Conservation (phyloP, 2,329 filamentous ascomycete species). For the Simplicillium sp. region DNA sequence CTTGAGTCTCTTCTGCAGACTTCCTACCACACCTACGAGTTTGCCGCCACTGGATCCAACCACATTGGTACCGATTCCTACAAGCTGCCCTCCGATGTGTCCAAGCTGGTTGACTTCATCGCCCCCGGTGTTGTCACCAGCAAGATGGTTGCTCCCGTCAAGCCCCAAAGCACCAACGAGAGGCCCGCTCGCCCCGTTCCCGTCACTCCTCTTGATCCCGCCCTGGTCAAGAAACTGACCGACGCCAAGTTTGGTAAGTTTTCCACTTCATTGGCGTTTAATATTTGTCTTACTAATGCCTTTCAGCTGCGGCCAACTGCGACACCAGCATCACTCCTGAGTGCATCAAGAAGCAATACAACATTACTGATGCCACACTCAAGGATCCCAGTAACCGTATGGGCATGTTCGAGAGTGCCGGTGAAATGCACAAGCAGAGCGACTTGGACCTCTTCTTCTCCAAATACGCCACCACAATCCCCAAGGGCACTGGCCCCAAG, state of each 20-base stretch:
- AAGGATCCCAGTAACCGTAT: conserved; percentile 30
- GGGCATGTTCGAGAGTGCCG: conserved; percentile 41
- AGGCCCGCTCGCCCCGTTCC: conserved; percentile 5
- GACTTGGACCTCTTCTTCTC: conserved; percentile 39
- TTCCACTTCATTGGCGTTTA: not conserved
- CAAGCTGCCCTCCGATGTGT: conserved; percentile 24
- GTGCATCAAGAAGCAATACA: conserved; percentile 40
- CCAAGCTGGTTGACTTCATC: conserved; percentile 27
- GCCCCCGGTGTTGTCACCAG: conserved; percentile 29
- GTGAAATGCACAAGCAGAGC: conserved; percentile 38
- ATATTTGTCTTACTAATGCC: not conserved
- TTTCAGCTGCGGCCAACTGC: conserved; percentile 20
- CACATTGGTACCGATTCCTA: conserved; percentile 30
- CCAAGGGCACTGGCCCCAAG: conserved; percentile 7
- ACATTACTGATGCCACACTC: conserved; percentile 21
- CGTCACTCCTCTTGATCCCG: not conserved
- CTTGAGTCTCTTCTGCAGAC: conserved; percentile 41
- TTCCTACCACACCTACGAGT: conserved; percentile 40
- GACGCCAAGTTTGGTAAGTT: not conserved
- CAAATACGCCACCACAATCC: conserved; percentile 18
- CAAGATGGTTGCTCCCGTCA: conserved; percentile 6
- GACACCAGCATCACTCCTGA: conserved; percentile 45
- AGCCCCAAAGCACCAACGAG: not conserved
- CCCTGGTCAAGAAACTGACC: not conserved
- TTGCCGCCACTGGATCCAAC: conserved; percentile 18